Conservation (phyloP, 345 rosid species). For the Eucalyptus pauciflora region DNA sequence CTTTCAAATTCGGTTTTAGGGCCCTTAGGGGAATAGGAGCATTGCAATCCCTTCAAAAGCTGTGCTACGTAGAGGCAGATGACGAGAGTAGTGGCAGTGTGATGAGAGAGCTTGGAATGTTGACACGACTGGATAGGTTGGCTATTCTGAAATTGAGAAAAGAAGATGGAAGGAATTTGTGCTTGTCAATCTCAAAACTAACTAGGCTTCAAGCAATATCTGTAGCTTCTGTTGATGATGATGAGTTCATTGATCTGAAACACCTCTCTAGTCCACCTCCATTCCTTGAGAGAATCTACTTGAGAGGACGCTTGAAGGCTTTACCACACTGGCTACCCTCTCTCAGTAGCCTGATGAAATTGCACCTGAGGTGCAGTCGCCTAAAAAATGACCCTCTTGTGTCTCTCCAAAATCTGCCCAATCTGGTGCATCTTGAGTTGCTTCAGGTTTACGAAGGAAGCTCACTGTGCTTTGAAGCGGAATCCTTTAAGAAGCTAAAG, state of each 20-base stretch:
- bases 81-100: not conserved
- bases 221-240: constrained; percentile 1
- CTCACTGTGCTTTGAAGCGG: too few relatives aligned
- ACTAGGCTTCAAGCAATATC: constrained; percentile 17
- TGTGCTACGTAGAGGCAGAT: constrained; percentile 17
- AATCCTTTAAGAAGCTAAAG: too few relatives aligned
- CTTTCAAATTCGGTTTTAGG: constrained; percentile 14
- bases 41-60: constrained; percentile 23
- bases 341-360: too few relatives aligned
- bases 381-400: too few relatives aligned
- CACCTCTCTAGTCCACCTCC: constrained; percentile 14
- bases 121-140: constrained; percentile 19
- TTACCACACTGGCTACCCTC: too few relatives aligned
- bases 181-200: constrained; percentile 10
- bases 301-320: too few relatives aligned
- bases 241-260: constrained; percentile 17
- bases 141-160: constrained; percentile 19
- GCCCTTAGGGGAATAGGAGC: constrained; percentile 6
- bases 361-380: too few relatives aligned
- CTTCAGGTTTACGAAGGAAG: too few relatives aligned
- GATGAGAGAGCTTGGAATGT: constrained; percentile 19
- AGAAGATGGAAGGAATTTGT: constrained; percentile 20
- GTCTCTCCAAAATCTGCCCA: too few relatives aligned
- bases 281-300: not conserved
- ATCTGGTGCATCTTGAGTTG: too few relatives aligned